Evolutionary conservation across 169 alveolate species (phyloP), one percentile per base, ranked within the genome.

Genomic region (Amoebophrya sp.): DNA sequence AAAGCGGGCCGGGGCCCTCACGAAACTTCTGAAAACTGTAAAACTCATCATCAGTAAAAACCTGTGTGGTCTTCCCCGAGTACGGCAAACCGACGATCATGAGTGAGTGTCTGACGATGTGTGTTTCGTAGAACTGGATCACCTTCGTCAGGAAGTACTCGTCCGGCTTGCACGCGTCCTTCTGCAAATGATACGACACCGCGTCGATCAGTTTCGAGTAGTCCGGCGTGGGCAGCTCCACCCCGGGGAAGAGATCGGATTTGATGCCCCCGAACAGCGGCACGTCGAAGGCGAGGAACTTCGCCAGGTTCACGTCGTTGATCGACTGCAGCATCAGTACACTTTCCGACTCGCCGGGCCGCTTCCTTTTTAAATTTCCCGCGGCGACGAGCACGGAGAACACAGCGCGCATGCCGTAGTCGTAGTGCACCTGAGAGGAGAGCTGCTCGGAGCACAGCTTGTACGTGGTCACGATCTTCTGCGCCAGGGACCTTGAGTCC

Each of bases 381-480:
- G 99, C 99, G 43, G 96, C 98, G 91, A 96, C 98, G 91, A 97
- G 93, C 92, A 97, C 99, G 18, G 98, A 96, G 93, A 96, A 96
- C 88, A 97, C 97, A 43, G 98, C 98, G 91, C 99, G 95, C 91
- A 97, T 96, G 89, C 99, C 99, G 97, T 98, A 97, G 96, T 97
- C 98, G 92, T 97, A 97, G 91, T 97, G 99, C 93, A 93, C 93
- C 93, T 96, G 97, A 90, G 97, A 96, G 50, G 97, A 95, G 58
- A 97, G 94, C 95, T 96, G 98, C 93, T 96, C 97, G 58, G 98
- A 96, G 93, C 98, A 96, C 78, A 97, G 95, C 89, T 96, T 95
- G 94, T 97, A 97, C 89, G 97, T 95, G 50, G 97, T 96, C 7
- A 96, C 97, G 95, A 97, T 96, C 94, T 97, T 97, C 92, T 95